Evolutionary conservation across 371 early-diverging fungal genomes (phyloP), one percentile per base, ranked within the genome.

Genomic region (Phascolomyces articulosus): DNA sequence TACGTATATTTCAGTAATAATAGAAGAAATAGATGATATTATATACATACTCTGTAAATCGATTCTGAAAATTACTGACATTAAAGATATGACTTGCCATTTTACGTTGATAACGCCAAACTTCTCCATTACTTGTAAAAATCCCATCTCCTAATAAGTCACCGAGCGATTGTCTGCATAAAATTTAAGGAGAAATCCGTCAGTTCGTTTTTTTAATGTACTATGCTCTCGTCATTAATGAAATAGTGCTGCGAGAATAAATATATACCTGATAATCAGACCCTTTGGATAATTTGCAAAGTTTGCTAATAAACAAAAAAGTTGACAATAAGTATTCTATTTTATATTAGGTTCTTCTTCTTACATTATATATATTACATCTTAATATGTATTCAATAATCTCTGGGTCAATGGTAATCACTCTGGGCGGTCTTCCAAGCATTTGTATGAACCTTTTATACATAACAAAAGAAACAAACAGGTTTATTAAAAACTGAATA

Each of bases 21-120:
- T 10, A 60, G 10, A 11, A 40, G 31, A 38, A 4, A 34, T 20
- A 20, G 49, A 64, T 16, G 54, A 16, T 24, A 66, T 26, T 6
- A 27, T 8, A n/a, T 21, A 13, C 38, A 31, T 71, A 26, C 73
- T 74, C 58, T 64, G 78, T 72, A 54, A 88, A 80, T 31, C 75
- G 74, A 10, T 86, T 78, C 15, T 85, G 78, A 58, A 87, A 89
- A 65, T 87, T 89, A 66, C 78, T 82, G 41, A 83, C 85, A 24
- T 76, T 84, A 67, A 90, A 91, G 26, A 90, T 82, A 56, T 79
- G 77, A 40, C 83, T 74, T 7, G 86, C 84, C 0, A 80, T 80
- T 71, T 89, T 90, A 26, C 89, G 71, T 59, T 88, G 87, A 58
- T 71, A 72, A 55, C 69, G 75, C 90, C 90, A 89, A 1, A 70